Percentiles rank a stretch among this genome's conserved stretches.
phyloP scores from a whole-genome alignment of 2,329 filamentous ascomycete species.

The Epichloe coenophiala region DNA sequence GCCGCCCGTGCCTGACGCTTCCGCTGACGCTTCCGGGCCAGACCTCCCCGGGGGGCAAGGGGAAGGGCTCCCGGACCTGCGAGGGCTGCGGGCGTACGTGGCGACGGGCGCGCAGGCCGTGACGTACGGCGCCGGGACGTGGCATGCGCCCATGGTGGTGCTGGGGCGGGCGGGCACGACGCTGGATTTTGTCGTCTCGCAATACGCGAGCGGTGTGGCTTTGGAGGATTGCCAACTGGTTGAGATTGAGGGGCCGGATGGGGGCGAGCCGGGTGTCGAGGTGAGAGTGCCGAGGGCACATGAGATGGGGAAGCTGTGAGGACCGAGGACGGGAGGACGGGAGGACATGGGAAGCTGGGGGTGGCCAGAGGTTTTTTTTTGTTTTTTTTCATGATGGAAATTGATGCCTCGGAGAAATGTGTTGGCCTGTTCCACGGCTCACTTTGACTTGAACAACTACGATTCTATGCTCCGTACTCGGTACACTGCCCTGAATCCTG shows the following conservation, averaged over 20 bases:
- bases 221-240: conserved; percentile 85
- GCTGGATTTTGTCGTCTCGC: conserved; percentile 79
- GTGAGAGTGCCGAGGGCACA: conserved; percentile 17
- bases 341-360: too few relatives aligned
- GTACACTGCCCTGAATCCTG: too few relatives aligned
- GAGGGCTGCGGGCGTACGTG: conserved; percentile 60
- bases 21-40: too few relatives aligned
- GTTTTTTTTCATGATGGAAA: too few relatives aligned
- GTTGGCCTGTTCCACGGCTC: too few relatives aligned
- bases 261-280: conserved; percentile 27
- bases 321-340: too few relatives aligned
- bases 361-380: too few relatives aligned
- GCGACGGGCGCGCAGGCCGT: conserved; percentile 70
- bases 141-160: conserved; percentile 96
- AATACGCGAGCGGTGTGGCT: conserved; percentile 72
- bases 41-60: conserved; percentile 13
- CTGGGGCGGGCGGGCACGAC: conserved; percentile 45
- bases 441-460: too few relatives aligned
- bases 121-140: conserved; percentile 83
- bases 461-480: too few relatives aligned
- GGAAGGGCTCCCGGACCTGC: conserved; percentile 60
- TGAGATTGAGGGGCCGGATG: conserved; percentile 18
- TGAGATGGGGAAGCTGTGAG: conserved; percentile 8
- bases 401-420: too few relatives aligned
- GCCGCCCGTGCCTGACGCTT: conserved; percentile 6